Conservation (phyloP, 2,329 filamentous ascomycete genomes). For the Dactylella cylindrospora region DNA sequence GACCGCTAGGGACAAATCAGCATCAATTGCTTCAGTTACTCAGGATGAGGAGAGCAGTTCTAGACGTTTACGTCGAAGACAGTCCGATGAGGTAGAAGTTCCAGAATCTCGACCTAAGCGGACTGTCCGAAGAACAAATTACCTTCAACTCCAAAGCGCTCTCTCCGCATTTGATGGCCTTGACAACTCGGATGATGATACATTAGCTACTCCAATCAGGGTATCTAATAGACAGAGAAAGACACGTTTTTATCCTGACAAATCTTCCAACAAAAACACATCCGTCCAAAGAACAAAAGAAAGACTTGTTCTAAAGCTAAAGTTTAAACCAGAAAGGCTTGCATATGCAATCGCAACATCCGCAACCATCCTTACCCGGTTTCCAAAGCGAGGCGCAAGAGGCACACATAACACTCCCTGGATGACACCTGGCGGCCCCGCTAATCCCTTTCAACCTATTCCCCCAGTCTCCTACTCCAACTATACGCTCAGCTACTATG, state of each 20-base stretch:
- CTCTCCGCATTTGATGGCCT: too few species aligned
- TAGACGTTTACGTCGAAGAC: conserved; percentile 46
- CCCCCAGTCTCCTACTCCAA: conserved; percentile 40
- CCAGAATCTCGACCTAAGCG: conserved; percentile 27
- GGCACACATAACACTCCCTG: conserved; percentile 19
- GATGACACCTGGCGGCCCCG: conserved; percentile 31
- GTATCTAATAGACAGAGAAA: conserved; percentile 35
- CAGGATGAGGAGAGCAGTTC: conserved; percentile 52
- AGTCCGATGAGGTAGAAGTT: conserved; percentile 45
- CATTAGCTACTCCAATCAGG: conserved; percentile 21
- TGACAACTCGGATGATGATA: conserved; percentile 18
- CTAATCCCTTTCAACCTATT: conserved; percentile 31
- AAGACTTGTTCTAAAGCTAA: conserved; percentile 29
- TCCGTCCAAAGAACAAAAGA: conserved; percentile 29
- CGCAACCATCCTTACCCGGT: conserved; percentile 27
- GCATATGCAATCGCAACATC: conserved; percentile 40
- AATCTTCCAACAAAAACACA: conserved; percentile 11
- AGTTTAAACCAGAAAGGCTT: conserved; percentile 38
- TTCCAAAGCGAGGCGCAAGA: conserved; percentile 27
- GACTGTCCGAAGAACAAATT: conserved; percentile 18
- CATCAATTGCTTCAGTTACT: conserved; percentile 45
- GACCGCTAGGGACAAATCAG: conserved; percentile 5
- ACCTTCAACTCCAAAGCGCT: conserved; percentile 19
- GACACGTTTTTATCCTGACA: conserved; percentile 31
- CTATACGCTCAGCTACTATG: conserved; percentile 32